Evolutionary conservation across 2,329 filamentous ascomycete genomes (phyloP).

Genomic region (Colletotrichum filicis): DNA sequence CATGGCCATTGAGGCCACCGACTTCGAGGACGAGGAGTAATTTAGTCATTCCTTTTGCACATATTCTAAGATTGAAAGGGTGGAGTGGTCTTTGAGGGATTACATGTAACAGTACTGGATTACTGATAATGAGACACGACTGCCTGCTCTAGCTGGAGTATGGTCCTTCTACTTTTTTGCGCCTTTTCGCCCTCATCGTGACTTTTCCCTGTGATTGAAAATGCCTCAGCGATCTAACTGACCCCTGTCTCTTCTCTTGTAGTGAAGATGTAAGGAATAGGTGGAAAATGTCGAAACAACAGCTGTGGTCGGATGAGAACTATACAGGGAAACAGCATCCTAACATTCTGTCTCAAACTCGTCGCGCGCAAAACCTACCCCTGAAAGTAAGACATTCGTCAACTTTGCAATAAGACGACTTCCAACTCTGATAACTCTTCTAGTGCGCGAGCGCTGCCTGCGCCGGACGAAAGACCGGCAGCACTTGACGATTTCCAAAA

Average conservation of each 20-base stretch:
- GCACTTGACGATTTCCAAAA: not conserved
- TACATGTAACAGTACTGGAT: slow-evolving; percentile 32
- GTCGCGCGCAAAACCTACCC: not conserved
- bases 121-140: slow-evolving; percentile 34
- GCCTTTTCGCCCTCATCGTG: no score
- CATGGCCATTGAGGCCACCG: slow-evolving; percentile 11
- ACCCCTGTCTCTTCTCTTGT: no score
- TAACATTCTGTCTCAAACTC: not conserved
- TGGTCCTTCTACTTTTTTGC: slow-evolving; percentile 11
- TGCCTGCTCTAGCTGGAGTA: slow-evolving; percentile 34
- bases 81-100: slow-evolving; percentile 19
- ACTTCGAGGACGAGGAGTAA: slow-evolving; percentile 32
- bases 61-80: slow-evolving; percentile 25
- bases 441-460: not conserved
- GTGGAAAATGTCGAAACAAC: not conserved
- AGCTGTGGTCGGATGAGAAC: not conserved
- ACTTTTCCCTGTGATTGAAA: no score
- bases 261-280: no score
- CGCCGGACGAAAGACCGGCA: not conserved
- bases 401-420: not conserved
- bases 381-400: not conserved
- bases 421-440: not conserved
- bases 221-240: no score
- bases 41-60: slow-evolving; percentile 7
- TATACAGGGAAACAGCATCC: not conserved